A percentile compares a stretch with the other conserved stretches of the same genome.
Conservation (phyloP, 306 rosid genomes). For the Quercus aquifolioides region DNA sequence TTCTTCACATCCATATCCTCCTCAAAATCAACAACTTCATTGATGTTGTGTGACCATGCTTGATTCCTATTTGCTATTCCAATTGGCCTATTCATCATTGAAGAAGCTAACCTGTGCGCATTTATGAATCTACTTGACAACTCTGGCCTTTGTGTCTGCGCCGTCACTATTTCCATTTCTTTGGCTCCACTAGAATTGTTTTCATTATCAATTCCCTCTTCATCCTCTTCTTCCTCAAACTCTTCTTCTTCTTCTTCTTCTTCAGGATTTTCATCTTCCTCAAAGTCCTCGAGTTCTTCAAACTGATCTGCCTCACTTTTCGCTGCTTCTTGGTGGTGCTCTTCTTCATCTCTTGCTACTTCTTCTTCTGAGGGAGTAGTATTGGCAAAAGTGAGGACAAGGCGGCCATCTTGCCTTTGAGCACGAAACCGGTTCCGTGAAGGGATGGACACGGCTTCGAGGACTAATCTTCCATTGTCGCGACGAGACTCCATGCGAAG, state of each 20-base stretch:
- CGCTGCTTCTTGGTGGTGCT: conserved; percentile 12
- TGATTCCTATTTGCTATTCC: conserved; percentile 52
- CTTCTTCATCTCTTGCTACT: conserved; percentile 1
- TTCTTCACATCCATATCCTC: conserved; percentile 19
- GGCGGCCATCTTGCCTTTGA: conserved; percentile 70
- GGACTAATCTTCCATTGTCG: conserved; percentile 76
- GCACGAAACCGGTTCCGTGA: conserved; percentile 50
- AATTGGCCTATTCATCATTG: conserved; percentile 47
- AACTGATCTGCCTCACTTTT: background rate
- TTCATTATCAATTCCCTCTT: conserved; percentile 8
- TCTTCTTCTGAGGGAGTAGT: background rate
- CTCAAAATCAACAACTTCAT: conserved; percentile 45
- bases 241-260: conserved; percentile 1
- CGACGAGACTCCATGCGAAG: conserved; percentile 59
- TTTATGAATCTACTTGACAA: conserved; percentile 33
- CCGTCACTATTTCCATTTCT: conserved; percentile 25
- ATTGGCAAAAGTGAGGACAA: conserved; percentile 57
- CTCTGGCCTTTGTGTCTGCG: conserved; percentile 16
- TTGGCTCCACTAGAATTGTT: background rate
- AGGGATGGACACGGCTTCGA: conserved; percentile 70
- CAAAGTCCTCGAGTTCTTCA: conserved; percentile 24
- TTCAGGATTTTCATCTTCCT: background rate
- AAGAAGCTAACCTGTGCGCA: conserved; percentile 41
- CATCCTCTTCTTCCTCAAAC: conserved; percentile 19
- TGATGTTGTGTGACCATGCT: conserved; percentile 45